phyloP scores from a whole-genome alignment of 306 rosid genomes.

The Rosa multiflora region DNA sequence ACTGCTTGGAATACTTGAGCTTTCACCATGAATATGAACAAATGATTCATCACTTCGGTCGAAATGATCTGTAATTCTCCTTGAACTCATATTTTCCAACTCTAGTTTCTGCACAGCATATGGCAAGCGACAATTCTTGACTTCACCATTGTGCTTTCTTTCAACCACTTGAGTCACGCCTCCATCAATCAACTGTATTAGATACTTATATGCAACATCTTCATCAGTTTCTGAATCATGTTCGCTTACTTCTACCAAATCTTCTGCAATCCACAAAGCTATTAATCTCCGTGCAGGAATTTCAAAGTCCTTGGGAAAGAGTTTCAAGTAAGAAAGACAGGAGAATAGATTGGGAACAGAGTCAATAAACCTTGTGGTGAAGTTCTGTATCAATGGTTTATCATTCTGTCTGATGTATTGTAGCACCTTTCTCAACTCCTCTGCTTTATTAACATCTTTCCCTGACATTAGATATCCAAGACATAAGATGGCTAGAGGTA shows the following conservation, averaged over 20 bases:
- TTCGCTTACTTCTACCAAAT: background rate
- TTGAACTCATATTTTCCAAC: background rate
- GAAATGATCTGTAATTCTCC: constrained; percentile 18
- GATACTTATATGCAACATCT: background rate
- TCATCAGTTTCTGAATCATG: too few species aligned
- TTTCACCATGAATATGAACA: background rate
- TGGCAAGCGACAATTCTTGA: constrained; percentile 21
- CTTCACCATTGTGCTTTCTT: constrained; percentile 3
- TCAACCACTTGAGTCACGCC: constrained; percentile 19
- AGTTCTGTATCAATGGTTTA: too few species aligned
- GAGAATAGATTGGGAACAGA: too few species aligned
- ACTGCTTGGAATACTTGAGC: background rate
- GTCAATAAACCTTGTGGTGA: too few species aligned
- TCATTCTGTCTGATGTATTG: too few species aligned
- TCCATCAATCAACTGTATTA: background rate
- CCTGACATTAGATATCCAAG: too few species aligned
- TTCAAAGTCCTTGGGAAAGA: background rate
- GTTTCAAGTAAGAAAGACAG: too few species aligned
- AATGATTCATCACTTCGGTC: background rate
- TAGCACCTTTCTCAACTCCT: too few species aligned
- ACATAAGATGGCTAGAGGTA: too few species aligned
- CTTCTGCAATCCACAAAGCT: constrained; percentile 12
- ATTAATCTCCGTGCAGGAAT: constrained; percentile 22
- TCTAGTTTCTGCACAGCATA: background rate
- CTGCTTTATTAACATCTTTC: too few species aligned